Evolutionary conservation across 2,329 filamentous ascomycete species (phyloP).

Genomic region (Fusarium chaquense): DNA sequence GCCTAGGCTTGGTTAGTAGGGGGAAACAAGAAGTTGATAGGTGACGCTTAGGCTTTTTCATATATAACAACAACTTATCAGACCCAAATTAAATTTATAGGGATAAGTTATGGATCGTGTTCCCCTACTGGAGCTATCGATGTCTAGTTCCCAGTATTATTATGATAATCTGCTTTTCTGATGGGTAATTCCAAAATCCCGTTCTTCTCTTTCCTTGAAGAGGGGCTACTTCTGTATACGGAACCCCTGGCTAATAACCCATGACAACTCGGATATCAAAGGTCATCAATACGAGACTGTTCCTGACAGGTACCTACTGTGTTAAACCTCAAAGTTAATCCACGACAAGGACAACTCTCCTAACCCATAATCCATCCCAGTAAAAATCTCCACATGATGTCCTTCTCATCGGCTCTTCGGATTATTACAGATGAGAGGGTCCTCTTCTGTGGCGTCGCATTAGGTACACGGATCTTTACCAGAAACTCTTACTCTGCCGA

Average conservation of each 20-base stretch:
- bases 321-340: slow-evolving; percentile 12
- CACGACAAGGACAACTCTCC: slow-evolving; percentile 3
- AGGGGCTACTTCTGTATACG: not conserved
- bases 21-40: not conserved
- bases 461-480: slow-evolving; percentile 7
- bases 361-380: not conserved
- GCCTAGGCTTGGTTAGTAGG: not conserved
- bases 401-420: slow-evolving; percentile 1
- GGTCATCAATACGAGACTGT: slow-evolving; percentile 35
- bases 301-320: slow-evolving; percentile 7
- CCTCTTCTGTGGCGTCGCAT: slow-evolving; percentile 18
- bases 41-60: slow-evolving; percentile 3
- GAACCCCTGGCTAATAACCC: slow-evolving; percentile 17
- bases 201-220: not conserved
- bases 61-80: not conserved
- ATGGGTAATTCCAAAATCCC: not conserved
- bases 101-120: not conserved
- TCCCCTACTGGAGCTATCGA: not conserved
- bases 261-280: slow-evolving; percentile 22
- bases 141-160: not conserved
- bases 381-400: slow-evolving; percentile 12
- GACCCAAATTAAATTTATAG: slow-evolving; percentile 3
- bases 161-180: not conserved
- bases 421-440: not conserved
- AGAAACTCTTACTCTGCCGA: slow-evolving; percentile 1